These are phyloP conservation scores for Didymosphaeria variabile DNA, from an alignment of 2,329 filamentous ascomycete genomes.

Conservation along the genomic window DNA sequence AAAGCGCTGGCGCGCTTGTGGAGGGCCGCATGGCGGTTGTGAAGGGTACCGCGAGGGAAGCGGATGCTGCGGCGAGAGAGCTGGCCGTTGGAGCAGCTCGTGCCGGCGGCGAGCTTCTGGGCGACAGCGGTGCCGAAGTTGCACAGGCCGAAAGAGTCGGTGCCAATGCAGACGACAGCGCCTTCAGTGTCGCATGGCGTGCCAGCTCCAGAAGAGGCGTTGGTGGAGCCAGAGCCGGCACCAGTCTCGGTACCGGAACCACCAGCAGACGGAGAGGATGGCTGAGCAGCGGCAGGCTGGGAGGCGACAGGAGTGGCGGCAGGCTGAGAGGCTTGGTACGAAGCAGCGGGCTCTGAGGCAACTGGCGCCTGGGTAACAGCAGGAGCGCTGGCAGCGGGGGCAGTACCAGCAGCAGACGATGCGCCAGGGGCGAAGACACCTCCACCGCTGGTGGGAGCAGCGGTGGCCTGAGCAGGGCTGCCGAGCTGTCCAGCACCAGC, in stretches of 20 bases:
- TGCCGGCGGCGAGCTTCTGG: slow-evolving; percentile 53
- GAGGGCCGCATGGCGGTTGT: slow-evolving; percentile 11
- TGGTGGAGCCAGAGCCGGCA: slow-evolving; percentile 18
- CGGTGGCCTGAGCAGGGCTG: slow-evolving; percentile 26
- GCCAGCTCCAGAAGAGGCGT: slow-evolving; percentile 27
- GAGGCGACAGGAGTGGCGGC: slow-evolving; percentile 18
- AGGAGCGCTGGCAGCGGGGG: slow-evolving; percentile 1
- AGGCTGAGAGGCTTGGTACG: slow-evolving; percentile 19
- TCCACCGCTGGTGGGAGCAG: slow-evolving; percentile 11
- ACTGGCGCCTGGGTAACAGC: slow-evolving; percentile 17
- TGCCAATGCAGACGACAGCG: slow-evolving; percentile 55
- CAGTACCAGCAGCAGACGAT: slow-evolving; percentile 27
- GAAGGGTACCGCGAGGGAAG: slow-evolving; percentile 7
- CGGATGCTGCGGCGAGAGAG: slow-evolving; percentile 29
- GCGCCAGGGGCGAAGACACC: slow-evolving; percentile 43
- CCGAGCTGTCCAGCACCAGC: slow-evolving; percentile 43
- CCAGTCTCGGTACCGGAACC: slow-evolving; percentile 6
- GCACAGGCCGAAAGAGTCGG: slow-evolving; percentile 55
- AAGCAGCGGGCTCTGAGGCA: slow-evolving; percentile 20
- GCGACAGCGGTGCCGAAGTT: slow-evolving; percentile 53
- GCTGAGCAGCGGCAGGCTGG: slow-evolving; percentile 21
- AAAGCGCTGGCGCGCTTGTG: slow-evolving; percentile 10
- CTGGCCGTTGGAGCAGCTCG: slow-evolving; percentile 50
- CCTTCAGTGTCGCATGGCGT: slow-evolving; percentile 53
- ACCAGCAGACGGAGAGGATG: slow-evolving; percentile 24